Base-by-base conservation (phyloP, 768 basidiomycete species). In the Daedalea quercina region DNA sequence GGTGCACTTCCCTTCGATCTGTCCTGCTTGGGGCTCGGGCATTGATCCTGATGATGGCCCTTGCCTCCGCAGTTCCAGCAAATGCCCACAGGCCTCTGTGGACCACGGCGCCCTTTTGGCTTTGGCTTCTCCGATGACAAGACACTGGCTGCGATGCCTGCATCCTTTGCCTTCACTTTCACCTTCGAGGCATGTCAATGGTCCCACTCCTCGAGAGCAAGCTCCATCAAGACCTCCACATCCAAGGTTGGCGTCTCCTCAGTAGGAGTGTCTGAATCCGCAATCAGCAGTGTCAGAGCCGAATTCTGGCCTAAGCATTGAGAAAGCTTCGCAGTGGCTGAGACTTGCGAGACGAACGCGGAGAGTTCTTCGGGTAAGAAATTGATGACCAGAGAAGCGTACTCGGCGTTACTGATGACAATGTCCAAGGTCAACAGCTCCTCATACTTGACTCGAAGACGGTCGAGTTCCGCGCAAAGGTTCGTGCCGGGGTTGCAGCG, bases 391-490 rank as follows among this genome's bases (percentile, higher is more conserved):
- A 48, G 17, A 3, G 52, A 47, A 2, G 45, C 45, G 47, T 53
- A 53, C 17, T 53, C 52, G 3, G 24, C 35, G 40, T 47, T 19
- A 12, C 44, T 22, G 35, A 53, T 28, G 23, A 1, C 24, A 9
- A 47, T 33, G 23, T 48, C 52, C 23, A 20, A 26, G 6, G 23
- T 53, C 31, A 53, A 23, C 6, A 53, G 37, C 23, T 53, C 41
- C 42, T 52, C 43, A 26, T 52, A 52, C 54, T 33, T 70, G 41
- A 13, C 67, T 62, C 1, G 67, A 4, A 31, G 28, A 11, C 28
- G 28, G 11, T 31, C 28, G 11, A 42, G 22, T 15, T 42, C 41
- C 7, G 41, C 15, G 17, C 17, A 15, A 17, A 42, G 41, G 22
- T 42, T 22, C 22, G 41, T 15, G 22, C 41, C 41, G 17, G 41